Conservation (phyloP, 345 rosid species). For the Syzygium aromaticum region DNA sequence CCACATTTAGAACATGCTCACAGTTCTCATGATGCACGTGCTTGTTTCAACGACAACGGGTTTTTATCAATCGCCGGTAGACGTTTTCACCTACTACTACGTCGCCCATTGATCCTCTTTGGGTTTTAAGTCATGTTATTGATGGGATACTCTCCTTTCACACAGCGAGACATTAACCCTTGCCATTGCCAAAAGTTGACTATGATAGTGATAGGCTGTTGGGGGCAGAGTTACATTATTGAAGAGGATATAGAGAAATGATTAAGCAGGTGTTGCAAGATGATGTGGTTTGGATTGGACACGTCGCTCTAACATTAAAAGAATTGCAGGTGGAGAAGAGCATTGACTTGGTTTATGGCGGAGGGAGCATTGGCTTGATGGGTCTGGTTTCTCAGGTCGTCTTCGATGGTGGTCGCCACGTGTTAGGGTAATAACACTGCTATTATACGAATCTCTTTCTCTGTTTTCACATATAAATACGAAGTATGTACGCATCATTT, state of each 20-base stretch:
- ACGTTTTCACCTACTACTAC: background rate
- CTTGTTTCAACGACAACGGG: background rate
- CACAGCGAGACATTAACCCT: background rate
- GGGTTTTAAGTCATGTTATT: background rate
- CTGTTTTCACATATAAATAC: background rate
- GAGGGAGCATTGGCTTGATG: constrained; percentile 78
- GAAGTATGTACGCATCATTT: background rate
- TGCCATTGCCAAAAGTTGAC: background rate
- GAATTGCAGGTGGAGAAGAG: constrained; percentile 50
- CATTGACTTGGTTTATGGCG: constrained; percentile 77
- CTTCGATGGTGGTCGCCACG: constrained; percentile 70
- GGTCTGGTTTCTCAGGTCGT: constrained; percentile 66
- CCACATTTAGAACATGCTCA: background rate
- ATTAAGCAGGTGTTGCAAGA: background rate
- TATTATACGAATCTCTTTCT: background rate
- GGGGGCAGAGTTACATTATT: background rate
- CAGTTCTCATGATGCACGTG: background rate
- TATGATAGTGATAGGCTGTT: background rate
- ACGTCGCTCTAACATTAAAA: background rate
- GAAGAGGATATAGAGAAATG: background rate
- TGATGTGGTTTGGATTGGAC: background rate
- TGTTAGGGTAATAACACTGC: constrained; percentile 33
- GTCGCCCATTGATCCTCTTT: background rate
- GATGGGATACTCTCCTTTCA: background rate
- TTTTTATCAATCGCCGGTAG: background rate